Base-by-base conservation (phyloP, 305 asterid species). In the Solanum hybrid region DNA sequence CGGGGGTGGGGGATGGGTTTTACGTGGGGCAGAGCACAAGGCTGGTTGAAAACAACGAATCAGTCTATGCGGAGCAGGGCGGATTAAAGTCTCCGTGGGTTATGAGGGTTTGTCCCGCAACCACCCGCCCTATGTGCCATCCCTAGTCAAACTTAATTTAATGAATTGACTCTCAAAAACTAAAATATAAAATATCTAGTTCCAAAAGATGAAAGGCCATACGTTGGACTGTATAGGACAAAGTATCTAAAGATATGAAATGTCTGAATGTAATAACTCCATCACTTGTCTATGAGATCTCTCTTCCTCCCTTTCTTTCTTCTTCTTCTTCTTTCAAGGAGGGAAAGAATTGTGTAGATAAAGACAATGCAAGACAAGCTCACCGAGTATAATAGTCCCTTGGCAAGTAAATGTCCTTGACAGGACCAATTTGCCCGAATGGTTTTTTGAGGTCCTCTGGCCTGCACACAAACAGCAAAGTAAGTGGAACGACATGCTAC, bases 381-480 rank as follows among this genome's bases (percentile, higher is more conserved):
- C 95, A 97, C 99, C 98, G 98, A 87, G 98, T 94, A 90, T 96
- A 93, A 78, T 97, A 97, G 91, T 97, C 99, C 92, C 97, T 90
- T 27, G 99, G 99, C 91, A 96, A 91, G 91, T 97, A 97, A 78
- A 96, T 86, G 64, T 97, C 99, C 92, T 97, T 97, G 27, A 96
- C 75, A 17, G 95, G 98, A 26, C 99, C 99, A 93, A 96, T 95
- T 64, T 95, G 98, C 73, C 97, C 98, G 76, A 96, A 97, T 20
- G 99, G 98, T 91, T 98, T 95, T 91, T 95, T 93, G 86, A 97
- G 93, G 89, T 97, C 99, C 90, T 96, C 99, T 3, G 96, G 96
- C 92, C 99, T 97, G 93, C 89, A 80, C 40, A 51, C 75, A 84
- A 84, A 10, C 75, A 51, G 75, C 42, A 51, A 84, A 31, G 75